Conservation (phyloP, 371 early-diverging fungal species). For the Batkoa obscura region DNA sequence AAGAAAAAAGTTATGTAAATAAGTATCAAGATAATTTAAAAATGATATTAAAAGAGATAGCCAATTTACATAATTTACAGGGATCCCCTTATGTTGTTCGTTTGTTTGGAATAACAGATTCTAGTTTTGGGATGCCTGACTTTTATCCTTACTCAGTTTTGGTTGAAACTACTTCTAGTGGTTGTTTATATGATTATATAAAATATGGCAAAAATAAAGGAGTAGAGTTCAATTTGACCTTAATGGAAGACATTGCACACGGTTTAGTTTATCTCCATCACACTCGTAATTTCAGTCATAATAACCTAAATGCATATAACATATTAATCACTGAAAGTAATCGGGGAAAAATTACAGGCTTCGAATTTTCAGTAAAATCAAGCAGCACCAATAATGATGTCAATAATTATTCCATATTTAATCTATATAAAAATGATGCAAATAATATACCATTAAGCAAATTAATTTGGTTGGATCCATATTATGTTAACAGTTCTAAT, state of each 20-base stretch:
- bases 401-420: background rate
- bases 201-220: background rate
- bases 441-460: background rate
- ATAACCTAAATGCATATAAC: background rate
- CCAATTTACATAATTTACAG: background rate
- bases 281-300: background rate
- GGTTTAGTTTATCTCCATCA: background rate
- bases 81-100: conserved; percentile 1
- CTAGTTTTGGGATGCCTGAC: background rate
- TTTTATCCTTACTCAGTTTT: background rate
- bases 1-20: background rate
- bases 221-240: background rate
- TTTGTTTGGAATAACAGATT: background rate
- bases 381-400: background rate
- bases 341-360: background rate
- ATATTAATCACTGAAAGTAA: background rate
- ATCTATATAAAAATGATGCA: no score
- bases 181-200: background rate
- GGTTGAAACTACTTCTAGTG: background rate
- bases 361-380: background rate
- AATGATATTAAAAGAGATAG: background rate
- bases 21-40: background rate
- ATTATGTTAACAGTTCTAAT: background rate
- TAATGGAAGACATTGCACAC: conserved; percentile 3
- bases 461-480: background rate